Conservation (phyloP, 2,329 filamentous ascomycete genomes). For the Alternaria conjuncta region DNA sequence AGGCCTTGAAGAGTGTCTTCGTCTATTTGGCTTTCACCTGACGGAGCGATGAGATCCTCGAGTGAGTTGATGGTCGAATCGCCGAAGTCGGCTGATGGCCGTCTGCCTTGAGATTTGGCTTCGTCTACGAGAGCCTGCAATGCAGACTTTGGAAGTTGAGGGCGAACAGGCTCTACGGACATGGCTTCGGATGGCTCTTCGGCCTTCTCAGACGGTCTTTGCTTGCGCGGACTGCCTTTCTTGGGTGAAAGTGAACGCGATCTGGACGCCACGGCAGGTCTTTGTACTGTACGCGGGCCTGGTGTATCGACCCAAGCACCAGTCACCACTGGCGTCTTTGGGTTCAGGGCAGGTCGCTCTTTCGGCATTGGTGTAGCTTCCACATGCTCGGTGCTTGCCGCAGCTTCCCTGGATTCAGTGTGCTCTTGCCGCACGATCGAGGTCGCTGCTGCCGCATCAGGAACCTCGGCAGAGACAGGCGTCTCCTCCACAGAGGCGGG, state of each 20-base stretch:
- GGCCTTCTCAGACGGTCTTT: constrained; percentile 15
- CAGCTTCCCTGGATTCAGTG: constrained; percentile 8
- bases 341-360: constrained; percentile 27
- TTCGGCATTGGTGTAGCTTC: constrained; percentile 40
- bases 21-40: constrained; percentile 30
- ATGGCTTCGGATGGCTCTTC: constrained; percentile 2
- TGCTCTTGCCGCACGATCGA: constrained; percentile 5
- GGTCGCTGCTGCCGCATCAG: constrained; percentile 2
- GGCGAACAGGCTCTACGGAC: constrained; percentile 15
- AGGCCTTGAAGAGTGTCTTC: constrained; percentile 45
- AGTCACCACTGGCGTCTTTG: constrained; percentile 55
- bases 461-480: not conserved
- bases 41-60: constrained; percentile 51
- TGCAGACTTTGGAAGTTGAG: constrained; percentile 41
- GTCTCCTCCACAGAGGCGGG: constrained; percentile 1
- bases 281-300: constrained; percentile 32
- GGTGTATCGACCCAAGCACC: constrained; percentile 59
- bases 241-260: constrained; percentile 24
- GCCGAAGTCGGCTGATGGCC: constrained; percentile 43
- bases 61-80: constrained; percentile 58
- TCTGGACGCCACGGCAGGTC: constrained; percentile 12
- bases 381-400: constrained; percentile 12
- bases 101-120: constrained; percentile 35
- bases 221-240: constrained; percentile 23
- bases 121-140: constrained; percentile 52